A percentile compares a stretch with the other conserved stretches of the same genome.
phyloP scores from a whole-genome alignment of 495 filamentous ascomycete species.

The Neurospora cerealis region DNA sequence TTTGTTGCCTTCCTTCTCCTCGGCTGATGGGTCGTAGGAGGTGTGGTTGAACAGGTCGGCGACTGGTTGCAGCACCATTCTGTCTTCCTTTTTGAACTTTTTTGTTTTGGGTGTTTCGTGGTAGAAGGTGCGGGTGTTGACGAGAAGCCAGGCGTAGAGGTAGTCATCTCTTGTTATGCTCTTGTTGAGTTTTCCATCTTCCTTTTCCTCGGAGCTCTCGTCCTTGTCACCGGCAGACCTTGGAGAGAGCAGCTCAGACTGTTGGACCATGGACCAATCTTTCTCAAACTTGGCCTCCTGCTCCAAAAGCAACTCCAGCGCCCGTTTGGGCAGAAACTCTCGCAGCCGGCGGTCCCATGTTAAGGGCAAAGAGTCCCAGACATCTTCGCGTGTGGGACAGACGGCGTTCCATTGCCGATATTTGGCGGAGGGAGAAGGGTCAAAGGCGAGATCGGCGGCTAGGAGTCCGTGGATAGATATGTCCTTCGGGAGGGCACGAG shows the following conservation, averaged over 20 bases:
- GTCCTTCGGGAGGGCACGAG: conserved; percentile 34
- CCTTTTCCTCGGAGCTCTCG: background rate
- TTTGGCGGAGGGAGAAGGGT: conserved; percentile 18
- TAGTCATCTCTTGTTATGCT: conserved; percentile 44
- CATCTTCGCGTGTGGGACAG: conserved; percentile 51
- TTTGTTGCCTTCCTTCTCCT: conserved; percentile 27
- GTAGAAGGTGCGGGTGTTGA: conserved; percentile 80
- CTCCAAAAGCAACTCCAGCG: conserved; percentile 41
- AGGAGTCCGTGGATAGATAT: conserved; percentile 59
- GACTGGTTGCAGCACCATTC: conserved; percentile 74
- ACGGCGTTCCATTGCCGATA: conserved; percentile 54
- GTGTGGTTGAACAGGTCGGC: conserved; percentile 82
- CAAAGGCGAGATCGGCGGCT: conserved; percentile 57
- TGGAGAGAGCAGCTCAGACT: conserved; percentile 21
- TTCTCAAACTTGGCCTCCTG: conserved; percentile 53
- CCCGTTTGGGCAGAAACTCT: conserved; percentile 34
- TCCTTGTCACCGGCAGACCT: background rate
- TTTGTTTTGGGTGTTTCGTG: conserved; percentile 46
- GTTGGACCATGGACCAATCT: conserved; percentile 48
- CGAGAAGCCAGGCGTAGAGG: conserved; percentile 66
- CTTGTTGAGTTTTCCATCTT: conserved; percentile 20
- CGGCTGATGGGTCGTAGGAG: conserved; percentile 17
- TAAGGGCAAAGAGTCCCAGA: conserved; percentile 56
- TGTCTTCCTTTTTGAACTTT: conserved; percentile 49
- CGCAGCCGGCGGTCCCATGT: conserved; percentile 49